Evolutionary conservation across 495 filamentous ascomycete species (phyloP), one percentile per base, ranked within the genome.

Genomic region (Amniculicola lignicola): DNA sequence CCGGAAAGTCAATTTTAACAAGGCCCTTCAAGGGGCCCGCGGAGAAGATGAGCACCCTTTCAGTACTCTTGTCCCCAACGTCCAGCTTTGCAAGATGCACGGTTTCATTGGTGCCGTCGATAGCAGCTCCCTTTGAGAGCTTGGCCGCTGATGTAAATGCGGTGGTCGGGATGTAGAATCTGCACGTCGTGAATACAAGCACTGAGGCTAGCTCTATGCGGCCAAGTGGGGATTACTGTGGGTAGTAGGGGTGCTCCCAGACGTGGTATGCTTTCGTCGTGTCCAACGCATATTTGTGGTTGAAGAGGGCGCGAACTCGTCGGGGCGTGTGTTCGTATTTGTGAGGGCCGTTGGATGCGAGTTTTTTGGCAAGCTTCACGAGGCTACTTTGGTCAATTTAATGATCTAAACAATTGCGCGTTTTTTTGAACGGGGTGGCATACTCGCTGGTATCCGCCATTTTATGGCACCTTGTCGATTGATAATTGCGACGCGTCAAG

Each of bases 171-270:
- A 62, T 29, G 38, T 59, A 63, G 31, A 59, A 55, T 31, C 61
- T 63, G 27, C 2, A 10, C 7, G 3, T 23, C 11, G 22, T 23
- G 15, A 24, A 50, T 23, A 18, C 12, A 11, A 5, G 6, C 14
- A 27, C 18, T 43, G 4, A 43, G 11, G 0, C 21, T n/a, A 41
- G 16, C 55, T 16, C 22, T 14, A 28, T 10, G 16, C 9, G 65
- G 66, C 16, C 65, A 22, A 49, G 37, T 3, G 12, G 35, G 3
- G 63, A 14, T 28, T 67, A 67, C 53, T 70, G 62, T 11, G 69
- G 66, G 51, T 69, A 69, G 49, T 67, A 66, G 4, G 68, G 68
- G 54, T 70, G 64, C 47, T 75, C 73, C 74, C 74, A 76, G 44
- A 75, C 70, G 48, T 71, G 62, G 21, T 18, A 53, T 19, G 72